phyloP scores from a whole-genome alignment of 2,329 filamentous ascomycete species.

The Ilyonectria destructans region DNA sequence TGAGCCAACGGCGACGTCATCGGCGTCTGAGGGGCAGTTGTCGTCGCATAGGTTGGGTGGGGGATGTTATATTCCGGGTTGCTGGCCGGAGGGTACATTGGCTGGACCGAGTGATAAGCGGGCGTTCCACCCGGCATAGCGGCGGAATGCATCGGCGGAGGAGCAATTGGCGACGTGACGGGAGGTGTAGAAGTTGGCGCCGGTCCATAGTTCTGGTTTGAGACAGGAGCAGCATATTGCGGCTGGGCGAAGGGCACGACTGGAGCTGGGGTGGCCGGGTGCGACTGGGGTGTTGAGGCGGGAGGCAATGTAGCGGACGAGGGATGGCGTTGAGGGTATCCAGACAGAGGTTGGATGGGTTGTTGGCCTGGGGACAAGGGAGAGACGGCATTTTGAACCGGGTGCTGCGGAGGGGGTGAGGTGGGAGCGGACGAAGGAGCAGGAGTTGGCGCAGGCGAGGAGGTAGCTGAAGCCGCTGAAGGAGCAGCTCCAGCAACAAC shows the following conservation, averaged over 20 bases:
- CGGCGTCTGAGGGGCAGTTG: constrained; percentile 15
- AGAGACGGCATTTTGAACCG: constrained; percentile 31
- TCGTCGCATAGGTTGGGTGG: constrained; percentile 42
- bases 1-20: constrained; percentile 16
- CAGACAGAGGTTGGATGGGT: constrained; percentile 18
- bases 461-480: not conserved
- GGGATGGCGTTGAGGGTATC: not conserved
- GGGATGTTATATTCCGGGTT: constrained; percentile 39
- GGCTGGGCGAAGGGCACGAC: constrained; percentile 40
- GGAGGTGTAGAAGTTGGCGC: constrained; percentile 20
- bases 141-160: constrained; percentile 17
- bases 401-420: constrained; percentile 30
- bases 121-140: constrained; percentile 17
- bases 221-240: constrained; percentile 40
- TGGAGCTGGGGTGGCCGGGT: constrained; percentile 23
- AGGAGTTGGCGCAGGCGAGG: not conserved
- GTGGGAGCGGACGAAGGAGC: constrained; percentile 27
- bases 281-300: not conserved
- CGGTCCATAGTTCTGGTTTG: constrained; percentile 31
- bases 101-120: constrained; percentile 28
- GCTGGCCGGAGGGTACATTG: constrained; percentile 12
- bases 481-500: not conserved
- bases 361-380: constrained; percentile 34
- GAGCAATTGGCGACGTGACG: constrained; percentile 8
- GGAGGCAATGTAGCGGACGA: not conserved